A percentile compares a stretch with the other conserved stretches of the same genome.
These are phyloP conservation scores for Hypoxylon sp. DNA, from an alignment of 2,329 filamentous ascomycete genomes.

Conservation along the genomic window DNA sequence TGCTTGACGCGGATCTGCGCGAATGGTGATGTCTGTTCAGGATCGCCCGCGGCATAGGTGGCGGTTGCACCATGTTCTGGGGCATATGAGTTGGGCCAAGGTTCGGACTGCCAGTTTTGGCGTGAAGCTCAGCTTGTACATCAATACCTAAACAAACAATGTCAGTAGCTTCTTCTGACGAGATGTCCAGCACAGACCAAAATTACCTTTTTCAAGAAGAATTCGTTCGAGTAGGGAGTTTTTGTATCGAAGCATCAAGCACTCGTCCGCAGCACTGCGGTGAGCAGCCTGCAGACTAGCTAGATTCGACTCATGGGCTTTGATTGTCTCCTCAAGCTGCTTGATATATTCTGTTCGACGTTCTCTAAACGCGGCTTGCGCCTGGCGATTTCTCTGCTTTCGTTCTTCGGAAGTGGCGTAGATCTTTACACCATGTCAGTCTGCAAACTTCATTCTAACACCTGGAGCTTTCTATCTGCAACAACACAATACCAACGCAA, in stretches of 20 bases:
- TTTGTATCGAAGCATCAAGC: constrained; percentile 97
- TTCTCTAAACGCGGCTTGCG: constrained; percentile 96
- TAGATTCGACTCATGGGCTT: constrained; percentile 93
- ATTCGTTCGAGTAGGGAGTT: constrained; percentile 96
- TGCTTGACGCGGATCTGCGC: constrained; percentile 75
- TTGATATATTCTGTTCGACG: constrained; percentile 99
- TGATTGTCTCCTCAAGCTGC: constrained; percentile 96
- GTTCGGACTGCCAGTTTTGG: constrained; percentile 89
- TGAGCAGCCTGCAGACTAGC: constrained; percentile 94
- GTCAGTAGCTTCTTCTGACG: too few species aligned
- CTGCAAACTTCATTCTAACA: constrained; percentile 10
- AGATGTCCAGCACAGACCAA: too few species aligned
- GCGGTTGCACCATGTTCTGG: constrained; percentile 75
- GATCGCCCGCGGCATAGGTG: constrained; percentile 81
- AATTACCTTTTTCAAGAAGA: constrained; percentile 88
- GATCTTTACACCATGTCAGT: constrained; percentile 66
- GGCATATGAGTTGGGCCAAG: constrained; percentile 74
- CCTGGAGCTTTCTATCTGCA: not conserved
- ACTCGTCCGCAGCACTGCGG: constrained; percentile 93
- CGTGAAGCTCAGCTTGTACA: constrained; percentile 92
- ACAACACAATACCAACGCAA: constrained; percentile 6
- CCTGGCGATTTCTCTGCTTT: constrained; percentile 96
- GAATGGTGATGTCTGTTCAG: constrained; percentile 78
- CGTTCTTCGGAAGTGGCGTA: constrained; percentile 99
- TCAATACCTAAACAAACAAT: constrained; percentile 83